phyloP scores from a whole-genome alignment of 208 protist genomes.

The Trypanosoma lewisi region DNA sequence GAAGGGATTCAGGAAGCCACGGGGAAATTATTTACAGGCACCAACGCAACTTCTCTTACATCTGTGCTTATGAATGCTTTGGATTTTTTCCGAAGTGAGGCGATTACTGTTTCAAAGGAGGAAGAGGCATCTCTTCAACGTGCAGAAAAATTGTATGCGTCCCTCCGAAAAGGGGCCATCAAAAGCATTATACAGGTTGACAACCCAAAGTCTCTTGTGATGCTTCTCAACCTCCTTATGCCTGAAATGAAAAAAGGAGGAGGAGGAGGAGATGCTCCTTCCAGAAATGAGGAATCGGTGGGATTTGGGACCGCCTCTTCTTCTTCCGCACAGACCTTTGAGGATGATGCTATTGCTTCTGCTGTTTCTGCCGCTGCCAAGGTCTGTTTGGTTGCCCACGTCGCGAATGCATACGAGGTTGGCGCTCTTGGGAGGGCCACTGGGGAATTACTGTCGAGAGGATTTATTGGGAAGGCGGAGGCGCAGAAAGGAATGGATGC shows the following conservation, averaged over 20 bases:
- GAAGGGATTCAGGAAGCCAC: background rate
- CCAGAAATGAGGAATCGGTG: background rate
- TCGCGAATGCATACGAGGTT: conserved; percentile 38
- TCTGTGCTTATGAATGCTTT: conserved; percentile 26
- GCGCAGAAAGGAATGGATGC: conserved; percentile 9
- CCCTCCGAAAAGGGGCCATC: conserved; percentile 20
- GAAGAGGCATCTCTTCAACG: conserved; percentile 19
- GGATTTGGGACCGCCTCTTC: background rate
- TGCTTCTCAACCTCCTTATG: conserved; percentile 23
- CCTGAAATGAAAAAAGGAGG: conserved; percentile 1
- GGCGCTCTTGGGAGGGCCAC: conserved; percentile 31
- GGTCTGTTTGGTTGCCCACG: conserved; percentile 19
- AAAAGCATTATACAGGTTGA: conserved; percentile 9
- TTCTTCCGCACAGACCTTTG: background rate
- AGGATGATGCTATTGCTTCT: no score
- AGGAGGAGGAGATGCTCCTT: background rate
- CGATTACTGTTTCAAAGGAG: conserved; percentile 1
- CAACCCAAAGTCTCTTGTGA: conserved; percentile 32
- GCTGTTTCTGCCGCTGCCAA: conserved; percentile 14
- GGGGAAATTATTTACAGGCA: background rate
- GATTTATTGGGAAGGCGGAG: conserved; percentile 9
- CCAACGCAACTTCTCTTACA: background rate
- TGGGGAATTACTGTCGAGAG: conserved; percentile 15
- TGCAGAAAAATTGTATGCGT: conserved; percentile 22
- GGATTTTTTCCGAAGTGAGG: conserved; percentile 19